Percentiles rank a stretch among this genome's conserved stretches.
Conservation (phyloP, 2,329 filamentous ascomycete genomes). For the Neofusicoccum umdonicola region DNA sequence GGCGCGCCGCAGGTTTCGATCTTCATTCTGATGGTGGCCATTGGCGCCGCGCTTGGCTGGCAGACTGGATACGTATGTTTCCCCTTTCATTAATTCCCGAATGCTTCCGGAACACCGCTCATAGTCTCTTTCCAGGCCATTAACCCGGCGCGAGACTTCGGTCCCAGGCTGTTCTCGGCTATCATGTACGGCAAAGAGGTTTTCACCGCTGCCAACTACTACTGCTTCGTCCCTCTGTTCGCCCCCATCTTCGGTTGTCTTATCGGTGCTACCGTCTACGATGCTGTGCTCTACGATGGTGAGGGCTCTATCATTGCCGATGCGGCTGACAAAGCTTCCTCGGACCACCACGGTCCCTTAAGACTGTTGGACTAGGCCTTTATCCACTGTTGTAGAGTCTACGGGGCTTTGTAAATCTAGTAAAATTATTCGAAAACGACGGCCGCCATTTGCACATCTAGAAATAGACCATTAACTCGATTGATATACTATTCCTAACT, state of each 20-base stretch:
- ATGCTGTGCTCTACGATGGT: constrained; percentile 67
- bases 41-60: constrained; percentile 72
- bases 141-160: constrained; percentile 71
- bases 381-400: background rate
- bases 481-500: too few species aligned
- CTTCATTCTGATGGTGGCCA: constrained; percentile 72
- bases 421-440: too few species aligned
- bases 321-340: background rate
- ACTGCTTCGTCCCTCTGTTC: constrained; percentile 75
- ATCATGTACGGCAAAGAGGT: constrained; percentile 67
- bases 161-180: constrained; percentile 64
- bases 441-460: too few species aligned
- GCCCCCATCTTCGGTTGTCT: constrained; percentile 64
- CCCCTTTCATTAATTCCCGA: too few species aligned
- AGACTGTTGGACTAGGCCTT: background rate
- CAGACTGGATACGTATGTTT: constrained; percentile 51
- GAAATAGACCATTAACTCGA: too few species aligned
- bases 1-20: constrained; percentile 43
- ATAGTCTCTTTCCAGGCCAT: constrained; percentile 61
- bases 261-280: constrained; percentile 66
- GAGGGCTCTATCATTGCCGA: constrained; percentile 64
- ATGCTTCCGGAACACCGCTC: background rate
- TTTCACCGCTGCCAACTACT: constrained; percentile 66
- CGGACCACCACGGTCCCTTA: background rate
- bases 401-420: background rate